Base-by-base conservation (phyloP, 352 stramenopile genomes). In the Phytopythium kandeliae region DNA sequence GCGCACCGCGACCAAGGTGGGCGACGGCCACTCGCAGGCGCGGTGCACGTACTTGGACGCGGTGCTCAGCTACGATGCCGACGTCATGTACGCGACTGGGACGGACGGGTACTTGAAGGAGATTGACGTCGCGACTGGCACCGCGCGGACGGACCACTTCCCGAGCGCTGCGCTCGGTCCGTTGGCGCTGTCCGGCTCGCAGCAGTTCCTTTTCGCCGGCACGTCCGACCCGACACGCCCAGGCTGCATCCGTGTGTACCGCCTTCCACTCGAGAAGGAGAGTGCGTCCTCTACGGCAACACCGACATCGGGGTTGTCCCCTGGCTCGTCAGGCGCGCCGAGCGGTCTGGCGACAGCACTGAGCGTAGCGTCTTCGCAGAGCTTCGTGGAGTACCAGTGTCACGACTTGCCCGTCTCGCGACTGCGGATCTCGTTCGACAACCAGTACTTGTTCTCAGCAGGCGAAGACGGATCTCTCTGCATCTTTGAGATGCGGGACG, bases 361-460 rank as follows among this genome's bases (percentile, higher is more conserved):
- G 15, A 31, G 8, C 15, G 33, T 13, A 25, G 11, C 22, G 8
- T 34, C 47, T 17, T 31, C 33, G 15, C 60, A 56, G 35, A 62
- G 60, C 22, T 90, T 69, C 46, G 51, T 66, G 1, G 83, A 93
- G 45, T 91, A 86, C 28, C 79, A 91, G 58, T 91, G 83, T 22
- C 83, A 93, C 22, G 83, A 93, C 46, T 60, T 89, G 12, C 76
- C 79, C 3, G 78, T 93, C 17, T 86, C 83, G 30, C 62, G 83
- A 0, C 64, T 93, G 31, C 69, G 83, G 2, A 50, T 93, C 28
- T 93, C 83, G 12, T 86, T 80, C 48, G 90, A 98, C 60, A 95
- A 97, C 50, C 81, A 96, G 48, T 96, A 75, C 47, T 64, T 98
- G n/a, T 90, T 98, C 55, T 95, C 85, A n/a, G 81, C 84, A 7